phyloP scores from a whole-genome alignment of 2,329 filamentous ascomycete genomes.

The Phyllosticta paracitricarpa region DNA sequence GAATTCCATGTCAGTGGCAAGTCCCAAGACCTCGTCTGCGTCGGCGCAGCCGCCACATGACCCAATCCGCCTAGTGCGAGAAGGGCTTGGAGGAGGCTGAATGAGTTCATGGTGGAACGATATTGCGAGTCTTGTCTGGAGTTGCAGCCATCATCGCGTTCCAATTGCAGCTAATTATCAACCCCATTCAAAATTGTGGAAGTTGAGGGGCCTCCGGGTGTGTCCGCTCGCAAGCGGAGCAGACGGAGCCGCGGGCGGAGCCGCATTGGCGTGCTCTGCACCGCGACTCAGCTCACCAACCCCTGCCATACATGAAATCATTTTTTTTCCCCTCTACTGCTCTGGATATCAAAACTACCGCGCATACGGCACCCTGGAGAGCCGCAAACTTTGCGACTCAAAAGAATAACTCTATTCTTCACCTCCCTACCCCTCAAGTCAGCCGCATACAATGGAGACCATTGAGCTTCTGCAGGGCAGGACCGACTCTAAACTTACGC shows the following conservation, averaged over 20 bases:
- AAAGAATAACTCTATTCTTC: neutral
- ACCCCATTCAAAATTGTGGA: neutral
- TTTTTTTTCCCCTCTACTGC: neutral
- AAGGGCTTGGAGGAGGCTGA: neutral
- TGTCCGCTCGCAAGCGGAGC: neutral
- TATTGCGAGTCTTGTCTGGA: neutral
- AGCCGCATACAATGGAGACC: neutral
- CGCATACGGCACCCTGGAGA: neutral
- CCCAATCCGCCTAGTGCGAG: neutral
- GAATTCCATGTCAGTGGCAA: neutral
- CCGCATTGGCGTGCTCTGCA: neutral
- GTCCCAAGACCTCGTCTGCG: neutral
- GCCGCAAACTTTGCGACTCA: neutral
- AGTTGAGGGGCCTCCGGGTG: neutral
- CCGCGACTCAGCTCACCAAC: neutral
- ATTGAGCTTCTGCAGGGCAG: neutral
- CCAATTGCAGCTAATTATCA: neutral
- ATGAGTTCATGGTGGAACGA: neutral
- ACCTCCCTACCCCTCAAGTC: neutral
- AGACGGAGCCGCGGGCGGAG: neutral
- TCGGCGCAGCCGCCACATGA: neutral
- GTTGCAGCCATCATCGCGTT: neutral
- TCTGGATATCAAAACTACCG: neutral
- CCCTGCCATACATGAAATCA: neutral
- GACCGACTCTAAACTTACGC: neutral